Evolutionary conservation across 2,329 filamentous ascomycete genomes (phyloP).

Genomic region (Colletotrichum graminicola): DNA sequence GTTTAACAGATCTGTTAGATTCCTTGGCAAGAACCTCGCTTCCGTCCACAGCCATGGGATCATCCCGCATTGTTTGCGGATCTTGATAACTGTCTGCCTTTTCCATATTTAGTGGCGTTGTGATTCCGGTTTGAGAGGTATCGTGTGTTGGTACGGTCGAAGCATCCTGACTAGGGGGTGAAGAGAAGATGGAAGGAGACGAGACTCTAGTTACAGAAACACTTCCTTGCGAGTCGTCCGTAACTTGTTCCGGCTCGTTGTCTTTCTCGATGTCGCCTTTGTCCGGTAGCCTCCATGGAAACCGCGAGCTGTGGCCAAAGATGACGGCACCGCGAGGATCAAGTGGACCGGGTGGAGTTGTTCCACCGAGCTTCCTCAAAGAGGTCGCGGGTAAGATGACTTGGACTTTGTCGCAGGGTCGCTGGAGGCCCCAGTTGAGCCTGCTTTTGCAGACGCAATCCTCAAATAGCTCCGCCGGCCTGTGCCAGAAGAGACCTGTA

Average conservation of each 20-base stretch:
- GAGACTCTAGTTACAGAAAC: background rate
- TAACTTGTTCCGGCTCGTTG: background rate
- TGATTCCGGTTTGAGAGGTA: background rate
- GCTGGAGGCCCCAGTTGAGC: background rate
- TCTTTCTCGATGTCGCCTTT: background rate
- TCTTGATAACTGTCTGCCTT: background rate
- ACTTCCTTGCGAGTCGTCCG: background rate
- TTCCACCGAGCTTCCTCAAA: background rate
- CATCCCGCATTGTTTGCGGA: background rate
- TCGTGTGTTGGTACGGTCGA: background rate
- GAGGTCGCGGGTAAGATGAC: background rate
- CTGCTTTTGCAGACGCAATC: background rate
- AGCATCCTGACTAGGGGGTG: background rate
- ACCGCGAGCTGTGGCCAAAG: background rate
- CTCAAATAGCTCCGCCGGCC: background rate
- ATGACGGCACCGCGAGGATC: background rate
- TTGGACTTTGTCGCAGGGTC: background rate
- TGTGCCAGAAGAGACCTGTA: background rate
- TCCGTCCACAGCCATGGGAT: background rate
- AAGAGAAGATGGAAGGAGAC: background rate
- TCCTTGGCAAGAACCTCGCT: background rate
- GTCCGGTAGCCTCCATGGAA: background rate
- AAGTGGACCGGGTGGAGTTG: background rate
- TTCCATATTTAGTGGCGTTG: background rate
- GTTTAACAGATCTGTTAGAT: background rate